Evolutionary conservation across 257 asterid species (phyloP).

Genomic region (Jacaranda mimosifolia): DNA sequence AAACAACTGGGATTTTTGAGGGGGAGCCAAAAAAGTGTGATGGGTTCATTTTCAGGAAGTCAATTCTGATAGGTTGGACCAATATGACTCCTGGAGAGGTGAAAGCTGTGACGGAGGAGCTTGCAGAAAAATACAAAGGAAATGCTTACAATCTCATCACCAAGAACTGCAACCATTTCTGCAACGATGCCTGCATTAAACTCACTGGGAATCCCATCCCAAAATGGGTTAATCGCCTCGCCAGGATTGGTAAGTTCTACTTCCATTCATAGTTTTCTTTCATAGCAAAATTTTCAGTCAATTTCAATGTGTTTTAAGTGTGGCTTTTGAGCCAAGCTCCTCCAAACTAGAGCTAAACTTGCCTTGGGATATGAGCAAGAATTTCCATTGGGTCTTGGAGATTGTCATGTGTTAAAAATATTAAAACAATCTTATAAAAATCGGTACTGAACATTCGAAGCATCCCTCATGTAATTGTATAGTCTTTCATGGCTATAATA

Average conservation of each 20-base stretch:
- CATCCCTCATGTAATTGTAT: no score
- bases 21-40: conserved; percentile 65
- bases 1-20: conserved; percentile 72
- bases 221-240: conserved; percentile 77
- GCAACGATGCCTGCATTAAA: conserved; percentile 58
- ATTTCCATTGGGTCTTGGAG: no score
- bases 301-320: neutral
- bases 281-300: neutral
- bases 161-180: conserved; percentile 80
- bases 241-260: conserved; percentile 55
- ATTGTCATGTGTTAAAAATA: no score
- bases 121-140: conserved; percentile 58
- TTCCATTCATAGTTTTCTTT: neutral
- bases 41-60: conserved; percentile 63
- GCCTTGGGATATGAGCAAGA: no score
- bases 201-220: conserved; percentile 69
- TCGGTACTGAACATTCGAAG: no score
- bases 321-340: no score
- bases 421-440: no score
- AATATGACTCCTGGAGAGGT: conserved; percentile 51
- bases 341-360: no score
- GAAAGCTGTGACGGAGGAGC: conserved; percentile 53
- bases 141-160: conserved; percentile 63
- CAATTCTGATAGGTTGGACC: conserved; percentile 68
- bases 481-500: no score